Conservation (phyloP, 2,329 filamentous ascomycete species). For the Fusarium sambucinum region DNA sequence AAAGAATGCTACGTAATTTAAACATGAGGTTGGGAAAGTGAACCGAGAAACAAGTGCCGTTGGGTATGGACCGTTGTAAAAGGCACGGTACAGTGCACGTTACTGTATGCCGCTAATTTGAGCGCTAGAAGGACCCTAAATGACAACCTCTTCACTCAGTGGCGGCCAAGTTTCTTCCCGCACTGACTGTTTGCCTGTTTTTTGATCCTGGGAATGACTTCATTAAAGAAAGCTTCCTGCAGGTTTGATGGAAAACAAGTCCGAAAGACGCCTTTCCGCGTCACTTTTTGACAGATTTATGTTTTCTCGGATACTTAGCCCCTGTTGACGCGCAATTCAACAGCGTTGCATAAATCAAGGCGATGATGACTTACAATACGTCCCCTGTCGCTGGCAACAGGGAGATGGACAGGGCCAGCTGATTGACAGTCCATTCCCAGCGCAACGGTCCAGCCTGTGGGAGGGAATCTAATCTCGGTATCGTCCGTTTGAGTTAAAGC, state of each 20-base stretch:
- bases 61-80: constrained; percentile 35
- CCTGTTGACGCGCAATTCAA: constrained; percentile 16
- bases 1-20: constrained; percentile 43
- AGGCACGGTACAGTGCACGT: constrained; percentile 29
- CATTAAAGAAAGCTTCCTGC: constrained; percentile 10
- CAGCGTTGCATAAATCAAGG: constrained; percentile 8
- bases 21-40: constrained; percentile 32
- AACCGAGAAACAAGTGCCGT: constrained; percentile 47
- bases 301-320: background rate
- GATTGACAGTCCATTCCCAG: constrained; percentile 44
- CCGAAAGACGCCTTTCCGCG: background rate
- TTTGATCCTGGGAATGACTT: constrained; percentile 22
- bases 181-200: constrained; percentile 5
- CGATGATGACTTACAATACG: constrained; percentile 25
- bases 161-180: constrained; percentile 23
- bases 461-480: constrained; percentile 47
- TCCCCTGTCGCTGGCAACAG: constrained; percentile 29
- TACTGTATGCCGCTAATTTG: constrained; percentile 38
- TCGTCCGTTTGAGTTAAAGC: constrained; percentile 42
- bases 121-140: constrained; percentile 23
- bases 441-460: constrained; percentile 41
- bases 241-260: background rate
- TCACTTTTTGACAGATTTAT: constrained; percentile 6
- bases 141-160: constrained; percentile 13
- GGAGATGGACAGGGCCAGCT: constrained; percentile 24